Evolutionary conservation across 2,329 filamentous ascomycete species (phyloP), one percentile per base, ranked within the genome.

Genomic region (Volutella citrinella): DNA sequence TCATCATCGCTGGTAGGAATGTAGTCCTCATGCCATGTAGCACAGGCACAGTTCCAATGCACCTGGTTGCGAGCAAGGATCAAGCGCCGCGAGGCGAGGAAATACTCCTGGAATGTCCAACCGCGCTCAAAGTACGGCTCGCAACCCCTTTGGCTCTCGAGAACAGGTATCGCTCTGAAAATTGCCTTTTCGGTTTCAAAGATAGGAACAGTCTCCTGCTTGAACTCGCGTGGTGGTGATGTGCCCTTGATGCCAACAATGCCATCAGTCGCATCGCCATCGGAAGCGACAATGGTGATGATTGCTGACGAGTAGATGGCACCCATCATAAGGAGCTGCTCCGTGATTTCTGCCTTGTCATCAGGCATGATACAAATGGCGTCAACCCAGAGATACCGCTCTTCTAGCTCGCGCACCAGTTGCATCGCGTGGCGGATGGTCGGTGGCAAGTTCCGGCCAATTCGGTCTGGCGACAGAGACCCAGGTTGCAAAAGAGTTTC

Each of bases 41-140:
- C 25, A n/a, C 24, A 34, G 5, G 8, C 13, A 20, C 32, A 28
- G 8, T 28, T 14, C 32, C 32, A 34, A 5, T 27, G 19, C 5
- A 34, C 3, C 9, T 12, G 19, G 14, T 24, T 24, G 14, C 16
- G 8, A 5, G 12, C 19, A 10, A 34, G 23, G 6, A 34, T 13
- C 4, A 34, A n/a, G 8, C 32, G 25, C 13, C 25, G 25, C 11
- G 21, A 21, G 3, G 32, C 18, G 9, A 34, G 19, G n/a, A 12
- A 11, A 12, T 11, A 28, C 25, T 34, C 32, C 11, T 28, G 25
- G 19, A 34, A 34, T 5, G 31, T 34, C 31, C 31, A 34, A 19
- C 24, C 31, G 8, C 25, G 24, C 3, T 19, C n/a, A 16, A 20
- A 16, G 14, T 34, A 27, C 3, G 18, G n/a, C 9, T 12, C 8